A percentile compares a stretch with the other conserved stretches of the same genome.
phyloP scores from a whole-genome alignment of 805 yeast genomes.

The Isabelozyma heimii region DNA sequence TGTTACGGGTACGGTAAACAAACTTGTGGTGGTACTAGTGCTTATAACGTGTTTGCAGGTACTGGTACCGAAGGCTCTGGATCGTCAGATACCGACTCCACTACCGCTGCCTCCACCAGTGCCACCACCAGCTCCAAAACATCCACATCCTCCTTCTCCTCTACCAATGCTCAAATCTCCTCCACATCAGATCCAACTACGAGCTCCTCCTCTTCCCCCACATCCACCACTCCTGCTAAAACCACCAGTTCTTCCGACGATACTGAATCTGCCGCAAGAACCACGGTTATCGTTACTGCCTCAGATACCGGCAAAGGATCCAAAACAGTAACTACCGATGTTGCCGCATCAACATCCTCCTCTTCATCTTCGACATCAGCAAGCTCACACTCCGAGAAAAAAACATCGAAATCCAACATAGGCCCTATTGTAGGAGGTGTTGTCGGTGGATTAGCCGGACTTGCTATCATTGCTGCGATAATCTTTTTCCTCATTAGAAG shows the following conservation, averaged over 20 bases:
- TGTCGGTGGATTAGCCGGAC: constrained; percentile 40
- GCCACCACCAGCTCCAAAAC: constrained; percentile 6
- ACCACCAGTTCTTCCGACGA: constrained; percentile 3
- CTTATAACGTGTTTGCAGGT: constrained; percentile 30
- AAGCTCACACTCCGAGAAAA: neutral
- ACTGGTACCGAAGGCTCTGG: constrained; percentile 12
- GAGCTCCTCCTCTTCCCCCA: constrained; percentile 5
- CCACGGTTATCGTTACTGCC: constrained; percentile 2
- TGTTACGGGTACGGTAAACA: constrained; percentile 35
- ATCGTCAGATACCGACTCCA: constrained; percentile 6
- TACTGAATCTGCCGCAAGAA: neutral
- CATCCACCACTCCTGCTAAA: constrained; percentile 4
- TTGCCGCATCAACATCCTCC: constrained; percentile 3
- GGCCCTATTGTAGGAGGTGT: constrained; percentile 46
- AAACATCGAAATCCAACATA: constrained; percentile 21
- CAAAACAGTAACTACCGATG: constrained; percentile 6
- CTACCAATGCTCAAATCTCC: constrained; percentile 9
- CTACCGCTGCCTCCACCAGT: constrained; percentile 5
- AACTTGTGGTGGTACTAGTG: constrained; percentile 37
- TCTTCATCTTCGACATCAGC: neutral
- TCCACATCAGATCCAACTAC: constrained; percentile 6
- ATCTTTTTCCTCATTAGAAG: constrained; percentile 31
- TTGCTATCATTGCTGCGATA: constrained; percentile 18
- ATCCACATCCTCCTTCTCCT: constrained; percentile 11
- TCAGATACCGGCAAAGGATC: constrained; percentile 6